Conservation (phyloP, 2,329 filamentous ascomycete species). For the Fusarium sterilihyphosum region DNA sequence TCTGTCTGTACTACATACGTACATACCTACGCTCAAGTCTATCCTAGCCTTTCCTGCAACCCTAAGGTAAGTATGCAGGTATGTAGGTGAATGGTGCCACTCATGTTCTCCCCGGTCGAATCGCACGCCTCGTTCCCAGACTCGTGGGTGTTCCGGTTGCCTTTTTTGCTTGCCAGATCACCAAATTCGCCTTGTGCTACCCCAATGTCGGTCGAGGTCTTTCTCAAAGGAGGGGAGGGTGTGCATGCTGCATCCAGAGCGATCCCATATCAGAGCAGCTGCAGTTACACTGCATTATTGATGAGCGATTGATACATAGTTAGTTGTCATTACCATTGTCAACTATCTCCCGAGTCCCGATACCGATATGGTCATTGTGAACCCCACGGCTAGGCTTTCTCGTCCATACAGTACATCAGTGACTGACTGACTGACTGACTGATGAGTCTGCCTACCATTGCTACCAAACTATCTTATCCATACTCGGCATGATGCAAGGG, state of each 20-base stretch:
- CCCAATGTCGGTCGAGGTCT: slow-evolving; percentile 3
- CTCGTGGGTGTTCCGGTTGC: slow-evolving; percentile 26
- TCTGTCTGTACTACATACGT: not conserved
- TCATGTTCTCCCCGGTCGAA: slow-evolving; percentile 16
- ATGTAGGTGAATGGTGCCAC: slow-evolving; percentile 14
- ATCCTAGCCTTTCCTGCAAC: slow-evolving; percentile 26
- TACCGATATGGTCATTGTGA: slow-evolving; percentile 7
- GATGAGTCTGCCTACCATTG: slow-evolving; percentile 32
- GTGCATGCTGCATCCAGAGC: slow-evolving; percentile 30
- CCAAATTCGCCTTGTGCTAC: slow-evolving; percentile 24
- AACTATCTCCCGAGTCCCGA: slow-evolving; percentile 11
- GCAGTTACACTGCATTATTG: not conserved
- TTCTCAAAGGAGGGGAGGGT: slow-evolving; percentile 30
- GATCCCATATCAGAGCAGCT: slow-evolving; percentile 23
- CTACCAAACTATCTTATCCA: not conserved
- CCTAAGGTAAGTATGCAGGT: not conserved
- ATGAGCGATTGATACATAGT: not conserved
- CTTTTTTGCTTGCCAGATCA: slow-evolving; percentile 29
- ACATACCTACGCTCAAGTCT: slow-evolving; percentile 13
- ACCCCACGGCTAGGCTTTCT: slow-evolving; percentile 44
- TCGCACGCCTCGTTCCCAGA: slow-evolving; percentile 7
- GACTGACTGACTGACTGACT: not conserved
- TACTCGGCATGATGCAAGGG: slow-evolving; percentile 41
- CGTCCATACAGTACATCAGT: not conserved
- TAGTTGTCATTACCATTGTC: not conserved